Evolutionary conservation across 2,329 filamentous ascomycete genomes (phyloP).

Genomic region (Pseudogymnoascus sp.): DNA sequence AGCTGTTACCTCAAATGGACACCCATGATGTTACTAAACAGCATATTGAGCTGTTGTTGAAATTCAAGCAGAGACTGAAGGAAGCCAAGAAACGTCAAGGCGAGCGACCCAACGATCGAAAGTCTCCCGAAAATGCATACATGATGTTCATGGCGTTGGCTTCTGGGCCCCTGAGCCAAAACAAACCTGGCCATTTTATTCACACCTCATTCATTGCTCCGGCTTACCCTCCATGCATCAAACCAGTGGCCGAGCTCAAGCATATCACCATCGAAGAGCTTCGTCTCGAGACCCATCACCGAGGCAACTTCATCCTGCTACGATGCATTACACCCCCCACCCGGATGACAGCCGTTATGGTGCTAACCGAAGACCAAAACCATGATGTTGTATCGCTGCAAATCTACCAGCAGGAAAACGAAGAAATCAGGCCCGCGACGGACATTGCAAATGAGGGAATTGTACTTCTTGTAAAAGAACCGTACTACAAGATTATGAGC

Average conservation of each 20-base stretch:
- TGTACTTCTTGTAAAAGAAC: conserved; percentile 44
- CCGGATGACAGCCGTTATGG: conserved; percentile 27
- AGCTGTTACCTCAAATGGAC: neutral
- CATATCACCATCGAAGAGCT: conserved; percentile 24
- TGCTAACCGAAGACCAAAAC: conserved; percentile 18
- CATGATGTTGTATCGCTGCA: conserved; percentile 31
- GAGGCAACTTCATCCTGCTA: conserved; percentile 29
- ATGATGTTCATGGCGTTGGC: neutral
- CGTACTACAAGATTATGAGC: conserved; percentile 39
- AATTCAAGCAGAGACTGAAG: neutral
- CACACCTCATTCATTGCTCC: conserved; percentile 7
- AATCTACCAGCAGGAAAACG: conserved; percentile 34
- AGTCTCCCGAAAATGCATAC: neutral
- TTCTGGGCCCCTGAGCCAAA: neutral
- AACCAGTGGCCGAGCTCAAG: conserved; percentile 18
- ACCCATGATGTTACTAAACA: neutral
- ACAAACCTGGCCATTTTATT: neutral
- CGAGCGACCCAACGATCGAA: neutral
- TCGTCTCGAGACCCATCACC: conserved; percentile 35
- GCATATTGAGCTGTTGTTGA: neutral
- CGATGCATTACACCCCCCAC: conserved; percentile 13
- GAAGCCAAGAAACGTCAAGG: neutral
- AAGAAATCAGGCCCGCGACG: conserved; percentile 32
- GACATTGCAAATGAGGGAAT: conserved; percentile 23
- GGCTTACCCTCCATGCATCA: conserved; percentile 15